Evolutionary conservation across 305 asterid species (phyloP).

Genomic region (Galium porrigens): DNA sequence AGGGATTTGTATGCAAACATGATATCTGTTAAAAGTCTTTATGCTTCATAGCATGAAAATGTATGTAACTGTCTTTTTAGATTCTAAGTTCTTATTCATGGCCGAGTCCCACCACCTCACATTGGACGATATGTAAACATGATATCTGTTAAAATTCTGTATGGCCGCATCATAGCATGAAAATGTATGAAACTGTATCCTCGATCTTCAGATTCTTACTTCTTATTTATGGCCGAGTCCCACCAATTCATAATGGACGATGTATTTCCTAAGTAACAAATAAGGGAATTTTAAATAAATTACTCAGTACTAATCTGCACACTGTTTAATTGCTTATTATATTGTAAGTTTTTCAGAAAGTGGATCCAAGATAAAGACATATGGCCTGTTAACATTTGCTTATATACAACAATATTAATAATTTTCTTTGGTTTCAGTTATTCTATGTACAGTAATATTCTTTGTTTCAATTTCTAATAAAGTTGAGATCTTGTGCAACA

Average conservation of each 20-base stretch:
- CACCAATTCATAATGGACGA: not conserved
- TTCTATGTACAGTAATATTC: not conserved
- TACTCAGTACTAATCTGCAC: not conserved
- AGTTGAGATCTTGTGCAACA: conserved; percentile 23
- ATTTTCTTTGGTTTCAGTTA: not conserved
- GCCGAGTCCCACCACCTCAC: no score
- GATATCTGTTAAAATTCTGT: not conserved
- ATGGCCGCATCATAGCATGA: not conserved
- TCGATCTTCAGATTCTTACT: not conserved
- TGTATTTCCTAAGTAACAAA: not conserved
- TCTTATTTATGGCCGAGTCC: not conserved
- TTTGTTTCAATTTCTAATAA: not conserved
- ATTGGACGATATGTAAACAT: no score
- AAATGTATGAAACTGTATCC: not conserved
- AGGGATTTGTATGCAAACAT: not conserved
- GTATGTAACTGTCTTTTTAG: no score
- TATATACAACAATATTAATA: not conserved
- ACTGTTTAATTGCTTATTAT: not conserved
- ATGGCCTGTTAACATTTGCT: not conserved
- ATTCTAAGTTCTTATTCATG: no score
- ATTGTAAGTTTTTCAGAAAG: not conserved
- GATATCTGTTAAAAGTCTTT: not conserved
- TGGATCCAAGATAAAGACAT: not conserved
- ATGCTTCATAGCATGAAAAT: no score
- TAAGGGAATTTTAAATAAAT: not conserved